Conservation (phyloP, 176 grass and related monocot species). For the Oryza rufipogon region DNA sequence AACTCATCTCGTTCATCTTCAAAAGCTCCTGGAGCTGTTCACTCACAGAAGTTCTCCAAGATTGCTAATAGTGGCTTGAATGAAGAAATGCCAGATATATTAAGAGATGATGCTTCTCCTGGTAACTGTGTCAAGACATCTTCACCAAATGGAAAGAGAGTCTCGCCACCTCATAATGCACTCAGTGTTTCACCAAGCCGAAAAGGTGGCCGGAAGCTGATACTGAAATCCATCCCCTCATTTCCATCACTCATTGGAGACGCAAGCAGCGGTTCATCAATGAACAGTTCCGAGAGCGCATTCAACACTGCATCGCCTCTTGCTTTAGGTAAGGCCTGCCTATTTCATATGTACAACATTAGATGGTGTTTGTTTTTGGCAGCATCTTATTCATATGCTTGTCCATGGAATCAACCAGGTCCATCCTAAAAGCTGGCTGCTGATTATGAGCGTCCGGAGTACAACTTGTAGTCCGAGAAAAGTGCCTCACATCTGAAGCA, state of each 20-base stretch:
- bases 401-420: constrained; percentile 42
- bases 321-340: constrained; percentile 57
- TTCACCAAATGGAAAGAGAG: constrained; percentile 92
- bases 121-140: constrained; percentile 57
- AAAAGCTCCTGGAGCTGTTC: constrained; percentile 36
- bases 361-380: constrained; percentile 8
- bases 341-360: background rate
- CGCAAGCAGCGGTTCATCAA: constrained; percentile 34
- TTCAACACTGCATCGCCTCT: constrained; percentile 41
- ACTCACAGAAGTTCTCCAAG: constrained; percentile 46
- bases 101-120: constrained; percentile 56
- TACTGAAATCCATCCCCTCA: constrained; percentile 92
- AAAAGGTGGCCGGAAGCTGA: constrained; percentile 86
- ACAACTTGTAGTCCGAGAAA: constrained; percentile 47
- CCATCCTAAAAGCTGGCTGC: constrained; percentile 35
- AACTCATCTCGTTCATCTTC: constrained; percentile 60
- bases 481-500: constrained; percentile 6
- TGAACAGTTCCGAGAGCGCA: constrained; percentile 46
- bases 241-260: constrained; percentile 76
- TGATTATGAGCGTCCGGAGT: constrained; percentile 36
- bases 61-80: constrained; percentile 21
- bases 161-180: constrained; percentile 75
- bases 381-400: constrained; percentile 40
- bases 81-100: constrained; percentile 59
- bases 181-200: constrained; percentile 60